phyloP scores from a whole-genome alignment of 305 asterid genomes.

The Fraxinus greggii region DNA sequence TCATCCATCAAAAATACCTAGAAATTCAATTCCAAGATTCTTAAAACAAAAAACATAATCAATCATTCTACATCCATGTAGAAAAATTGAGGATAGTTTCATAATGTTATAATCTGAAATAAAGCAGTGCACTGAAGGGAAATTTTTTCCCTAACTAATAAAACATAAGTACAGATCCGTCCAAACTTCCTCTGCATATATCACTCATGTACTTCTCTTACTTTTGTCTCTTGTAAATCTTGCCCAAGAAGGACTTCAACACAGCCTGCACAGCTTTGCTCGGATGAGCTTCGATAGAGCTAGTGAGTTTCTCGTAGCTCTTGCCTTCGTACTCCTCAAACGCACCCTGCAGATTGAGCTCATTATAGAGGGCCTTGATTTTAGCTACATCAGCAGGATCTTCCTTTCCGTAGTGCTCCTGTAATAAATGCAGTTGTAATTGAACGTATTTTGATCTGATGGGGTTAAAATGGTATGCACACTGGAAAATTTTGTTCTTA shows the following conservation, averaged over 20 bases:
- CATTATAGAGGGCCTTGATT: conserved; percentile 40
- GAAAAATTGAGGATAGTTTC: background rate
- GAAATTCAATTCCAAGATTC: background rate
- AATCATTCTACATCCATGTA: background rate
- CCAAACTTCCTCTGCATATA: background rate
- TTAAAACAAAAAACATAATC: background rate
- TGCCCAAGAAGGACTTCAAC: conserved; percentile 42
- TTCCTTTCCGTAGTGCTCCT: conserved; percentile 49
- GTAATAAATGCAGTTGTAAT: background rate
- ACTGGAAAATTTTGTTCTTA: conserved; percentile 11
- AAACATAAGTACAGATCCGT: background rate
- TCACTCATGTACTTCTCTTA: conserved; percentile 14
- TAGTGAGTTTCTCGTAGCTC: conserved; percentile 35
- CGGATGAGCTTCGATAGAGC: conserved; percentile 43
- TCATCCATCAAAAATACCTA: background rate
- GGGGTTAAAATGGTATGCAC: background rate
- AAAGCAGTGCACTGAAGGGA: background rate
- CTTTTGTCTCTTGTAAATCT: conserved; percentile 51
- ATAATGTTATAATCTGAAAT: background rate
- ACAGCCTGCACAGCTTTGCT: conserved; percentile 49
- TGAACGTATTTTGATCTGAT: background rate
- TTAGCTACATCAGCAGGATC: conserved; percentile 38
- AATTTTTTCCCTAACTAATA: background rate
- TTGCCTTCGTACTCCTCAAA: conserved; percentile 42
- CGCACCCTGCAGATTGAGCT: conserved; percentile 44